phyloP scores from a whole-genome alignment of 192 early-diverging fungal genomes.

The Coemansia sp. region DNA sequence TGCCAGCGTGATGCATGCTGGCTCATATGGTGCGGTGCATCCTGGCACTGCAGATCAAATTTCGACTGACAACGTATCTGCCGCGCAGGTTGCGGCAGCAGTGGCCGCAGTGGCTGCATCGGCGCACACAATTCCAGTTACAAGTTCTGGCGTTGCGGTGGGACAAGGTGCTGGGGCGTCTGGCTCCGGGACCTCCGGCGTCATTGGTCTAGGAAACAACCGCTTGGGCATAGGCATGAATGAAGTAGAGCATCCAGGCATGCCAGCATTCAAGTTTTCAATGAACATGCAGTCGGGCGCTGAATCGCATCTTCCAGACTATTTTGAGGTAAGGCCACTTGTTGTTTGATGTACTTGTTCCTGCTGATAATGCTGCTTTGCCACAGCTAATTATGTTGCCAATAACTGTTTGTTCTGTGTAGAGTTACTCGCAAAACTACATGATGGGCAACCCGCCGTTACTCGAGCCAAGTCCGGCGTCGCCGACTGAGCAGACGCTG shows the following conservation, averaged over 20 bases:
- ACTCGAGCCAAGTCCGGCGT: constrained; percentile 42
- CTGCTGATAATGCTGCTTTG: neutral
- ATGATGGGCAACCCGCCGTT: constrained; percentile 32
- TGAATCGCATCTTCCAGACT: constrained; percentile 43
- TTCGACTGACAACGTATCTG: constrained; percentile 36
- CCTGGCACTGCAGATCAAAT: constrained; percentile 15
- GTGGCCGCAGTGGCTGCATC: constrained; percentile 46
- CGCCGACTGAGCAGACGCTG: constrained; percentile 48
- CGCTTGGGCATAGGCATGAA: constrained; percentile 18
- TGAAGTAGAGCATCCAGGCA: constrained; percentile 29
- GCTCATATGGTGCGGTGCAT: constrained; percentile 19
- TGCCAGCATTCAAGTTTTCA: constrained; percentile 47
- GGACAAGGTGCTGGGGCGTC: constrained; percentile 4
- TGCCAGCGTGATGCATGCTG: constrained; percentile 23
- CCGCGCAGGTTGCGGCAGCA: constrained; percentile 47
- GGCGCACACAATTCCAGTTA: constrained; percentile 31
- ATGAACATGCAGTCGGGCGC: constrained; percentile 36
- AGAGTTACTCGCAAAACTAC: constrained; percentile 49
- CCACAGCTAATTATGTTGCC: constrained; percentile 13
- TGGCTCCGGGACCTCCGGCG: constrained; percentile 10
- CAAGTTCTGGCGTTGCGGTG: constrained; percentile 1
- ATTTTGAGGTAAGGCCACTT: constrained; percentile 42
- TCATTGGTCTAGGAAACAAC: constrained; percentile 13
- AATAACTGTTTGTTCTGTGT: constrained; percentile 11
- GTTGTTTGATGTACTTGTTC: neutral